These are phyloP conservation scores for Phyllosticta citribraziliensis DNA, from an alignment of 2,329 filamentous ascomycete species.

Conservation along the genomic window DNA sequence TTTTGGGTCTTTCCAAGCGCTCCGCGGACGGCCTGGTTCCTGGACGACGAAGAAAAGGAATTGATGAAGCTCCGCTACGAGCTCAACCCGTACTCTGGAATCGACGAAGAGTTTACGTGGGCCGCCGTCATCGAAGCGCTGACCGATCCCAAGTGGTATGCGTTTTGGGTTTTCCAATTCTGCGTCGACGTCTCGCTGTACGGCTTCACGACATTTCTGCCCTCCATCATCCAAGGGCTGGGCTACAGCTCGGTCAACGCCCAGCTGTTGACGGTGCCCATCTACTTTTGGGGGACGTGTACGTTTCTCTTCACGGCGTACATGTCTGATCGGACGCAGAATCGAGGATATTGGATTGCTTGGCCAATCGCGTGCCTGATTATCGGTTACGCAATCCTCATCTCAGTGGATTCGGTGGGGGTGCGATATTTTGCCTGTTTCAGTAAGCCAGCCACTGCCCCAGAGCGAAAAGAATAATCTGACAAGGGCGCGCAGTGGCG, in stretches of 20 bases:
- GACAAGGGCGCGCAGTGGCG: neutral
- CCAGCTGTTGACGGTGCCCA: constrained; percentile 46
- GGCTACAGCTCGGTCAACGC: constrained; percentile 50
- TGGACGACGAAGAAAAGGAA: constrained; percentile 37
- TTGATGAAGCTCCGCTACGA: constrained; percentile 8
- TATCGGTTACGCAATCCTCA: constrained; percentile 8
- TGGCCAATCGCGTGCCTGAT: constrained; percentile 6
- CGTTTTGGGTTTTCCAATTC: constrained; percentile 9
- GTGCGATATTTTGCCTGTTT: constrained; percentile 11
- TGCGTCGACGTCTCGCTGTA: constrained; percentile 29
- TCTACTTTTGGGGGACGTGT: constrained; percentile 5
- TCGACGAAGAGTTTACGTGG: constrained; percentile 16
- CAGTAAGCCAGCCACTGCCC: neutral
- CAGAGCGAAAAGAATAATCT: neutral
- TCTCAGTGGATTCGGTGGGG: constrained; percentile 1
- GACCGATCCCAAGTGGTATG: constrained; percentile 15
- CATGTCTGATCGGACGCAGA: neutral
- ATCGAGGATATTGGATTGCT: constrained; percentile 4
- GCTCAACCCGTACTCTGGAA: constrained; percentile 4
- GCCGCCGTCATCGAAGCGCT: constrained; percentile 16
- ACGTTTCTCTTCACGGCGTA: constrained; percentile 6
- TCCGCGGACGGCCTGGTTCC: constrained; percentile 47
- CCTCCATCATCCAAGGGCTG: constrained; percentile 55
- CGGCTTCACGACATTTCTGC: constrained; percentile 36
- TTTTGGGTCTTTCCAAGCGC: constrained; percentile 49